Conservation (phyloP, 2,329 filamentous ascomycete genomes). For the Fusarium ambrosium region DNA sequence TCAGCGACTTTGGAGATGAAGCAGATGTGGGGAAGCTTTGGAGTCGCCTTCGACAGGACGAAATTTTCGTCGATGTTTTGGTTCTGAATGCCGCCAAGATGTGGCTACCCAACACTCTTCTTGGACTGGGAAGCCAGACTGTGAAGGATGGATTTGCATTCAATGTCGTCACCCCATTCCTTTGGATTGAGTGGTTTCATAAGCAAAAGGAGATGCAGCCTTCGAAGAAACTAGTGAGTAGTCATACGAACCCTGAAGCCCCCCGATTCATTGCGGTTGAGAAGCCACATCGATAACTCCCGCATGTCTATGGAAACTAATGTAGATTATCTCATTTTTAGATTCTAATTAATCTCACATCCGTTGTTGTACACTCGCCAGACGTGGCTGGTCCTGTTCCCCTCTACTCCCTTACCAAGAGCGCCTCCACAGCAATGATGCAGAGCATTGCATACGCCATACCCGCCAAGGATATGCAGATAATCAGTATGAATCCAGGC, state of each 20-base stretch:
- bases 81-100: slow-evolving; percentile 4
- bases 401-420: neutral
- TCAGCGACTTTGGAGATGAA: neutral
- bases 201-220: neutral
- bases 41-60: neutral
- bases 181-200: neutral
- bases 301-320: neutral
- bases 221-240: neutral
- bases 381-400: neutral
- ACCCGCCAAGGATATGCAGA: slow-evolving; percentile 53
- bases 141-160: slow-evolving; percentile 5
- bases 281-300: neutral
- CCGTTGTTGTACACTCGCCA: neutral
- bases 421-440: neutral
- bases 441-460: slow-evolving; percentile 50
- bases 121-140: neutral
- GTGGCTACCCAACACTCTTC: slow-evolving; percentile 9
- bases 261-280: too few relatives aligned
- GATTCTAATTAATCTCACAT: neutral
- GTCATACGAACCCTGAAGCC: neutral
- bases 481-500: slow-evolving; percentile 56
- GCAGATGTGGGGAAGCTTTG: neutral
- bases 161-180: slow-evolving; percentile 4
- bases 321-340: neutral
- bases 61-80: slow-evolving; percentile 10